These are phyloP conservation scores for Trifolium pratense DNA, from an alignment of 306 rosid species.

Conservation along the genomic window DNA sequence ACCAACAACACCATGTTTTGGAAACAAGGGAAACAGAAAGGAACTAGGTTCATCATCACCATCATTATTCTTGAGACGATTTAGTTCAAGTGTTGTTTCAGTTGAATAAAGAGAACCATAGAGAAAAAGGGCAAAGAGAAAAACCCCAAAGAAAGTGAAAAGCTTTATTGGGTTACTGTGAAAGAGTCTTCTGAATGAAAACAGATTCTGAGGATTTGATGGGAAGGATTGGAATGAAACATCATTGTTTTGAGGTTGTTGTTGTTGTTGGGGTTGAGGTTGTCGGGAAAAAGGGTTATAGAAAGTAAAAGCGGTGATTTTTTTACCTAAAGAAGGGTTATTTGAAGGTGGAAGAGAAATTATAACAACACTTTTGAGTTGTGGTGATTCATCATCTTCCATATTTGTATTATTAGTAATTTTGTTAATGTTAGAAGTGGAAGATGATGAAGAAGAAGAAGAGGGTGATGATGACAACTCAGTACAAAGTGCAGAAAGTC, in stretches of 20 bases:
- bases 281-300: conserved; percentile 44
- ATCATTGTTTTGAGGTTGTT: conserved; percentile 26
- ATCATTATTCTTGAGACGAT: conserved; percentile 48
- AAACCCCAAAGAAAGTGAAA: conserved; percentile 52
- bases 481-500: background rate
- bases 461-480: background rate
- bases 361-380: conserved; percentile 63
- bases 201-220: conserved; percentile 39
- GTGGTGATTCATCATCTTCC: conserved; percentile 63
- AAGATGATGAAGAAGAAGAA: conserved; percentile 1
- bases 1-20: conserved; percentile 50
- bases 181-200: conserved; percentile 45
- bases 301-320: conserved; percentile 74
- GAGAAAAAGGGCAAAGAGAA: conserved; percentile 60
- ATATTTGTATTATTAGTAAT: conserved; percentile 18
- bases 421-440: background rate
- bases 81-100: conserved; percentile 46
- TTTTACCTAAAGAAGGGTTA: conserved; percentile 81
- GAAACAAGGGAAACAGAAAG: conserved; percentile 60
- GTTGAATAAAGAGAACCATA: conserved; percentile 53
- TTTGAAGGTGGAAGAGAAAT: conserved; percentile 84
- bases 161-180: conserved; percentile 47
- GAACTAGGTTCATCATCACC: conserved; percentile 52
- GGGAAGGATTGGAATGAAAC: conserved; percentile 44
- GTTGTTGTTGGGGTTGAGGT: conserved; percentile 29